A percentile compares a stretch with the other conserved stretches of the same genome.
phyloP scores from a whole-genome alignment of 2,329 filamentous ascomycete species.

The Coniochaeta ligniaria region DNA sequence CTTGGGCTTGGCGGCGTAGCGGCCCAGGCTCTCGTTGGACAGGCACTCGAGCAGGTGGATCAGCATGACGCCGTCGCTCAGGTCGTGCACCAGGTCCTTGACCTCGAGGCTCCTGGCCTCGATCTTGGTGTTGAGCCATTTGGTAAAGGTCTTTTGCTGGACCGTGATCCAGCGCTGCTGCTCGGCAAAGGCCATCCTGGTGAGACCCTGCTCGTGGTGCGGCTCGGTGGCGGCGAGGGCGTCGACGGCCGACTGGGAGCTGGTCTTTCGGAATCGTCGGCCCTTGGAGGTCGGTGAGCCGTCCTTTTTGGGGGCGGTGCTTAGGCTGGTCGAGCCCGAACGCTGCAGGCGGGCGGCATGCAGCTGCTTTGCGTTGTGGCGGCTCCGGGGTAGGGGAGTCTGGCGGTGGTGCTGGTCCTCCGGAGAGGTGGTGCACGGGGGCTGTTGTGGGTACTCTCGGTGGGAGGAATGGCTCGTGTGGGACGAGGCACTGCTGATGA shows the following conservation, averaged over 20 bases:
- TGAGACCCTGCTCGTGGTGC: conserved; percentile 40
- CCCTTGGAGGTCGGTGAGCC: conserved; percentile 17
- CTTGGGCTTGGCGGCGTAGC: conserved; percentile 94
- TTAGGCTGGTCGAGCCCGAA: conserved; percentile 29
- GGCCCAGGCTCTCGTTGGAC: conserved; percentile 86
- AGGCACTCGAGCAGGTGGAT: conserved; percentile 97
- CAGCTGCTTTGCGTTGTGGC: conserved; percentile 40
- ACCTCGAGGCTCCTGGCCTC: conserved; percentile 71
- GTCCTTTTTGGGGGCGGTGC: conserved; percentile 20
- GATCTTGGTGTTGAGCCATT: conserved; percentile 98
- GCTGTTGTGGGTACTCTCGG: neutral
- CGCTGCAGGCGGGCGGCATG: conserved; percentile 41
- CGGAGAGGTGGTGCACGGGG: neutral
- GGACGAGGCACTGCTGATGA: conserved; percentile 19
- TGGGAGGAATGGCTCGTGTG: conserved; percentile 3
- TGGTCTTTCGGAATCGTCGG: conserved; percentile 25
- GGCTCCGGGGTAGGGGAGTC: conserved; percentile 24
- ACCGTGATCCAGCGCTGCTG: conserved; percentile 68
- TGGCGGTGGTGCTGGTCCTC: conserved; percentile 10
- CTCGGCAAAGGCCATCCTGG: conserved; percentile 57
- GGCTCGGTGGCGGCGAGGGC: conserved; percentile 38
- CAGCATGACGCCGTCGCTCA: conserved; percentile 90
- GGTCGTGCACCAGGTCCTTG: conserved; percentile 78
- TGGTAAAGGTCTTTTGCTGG: conserved; percentile 98
- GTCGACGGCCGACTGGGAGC: conserved; percentile 27